A percentile compares a stretch with the other conserved stretches of the same genome.
Conservation (phyloP, 2,329 filamentous ascomycete species). For the Neonectria coccinea region DNA sequence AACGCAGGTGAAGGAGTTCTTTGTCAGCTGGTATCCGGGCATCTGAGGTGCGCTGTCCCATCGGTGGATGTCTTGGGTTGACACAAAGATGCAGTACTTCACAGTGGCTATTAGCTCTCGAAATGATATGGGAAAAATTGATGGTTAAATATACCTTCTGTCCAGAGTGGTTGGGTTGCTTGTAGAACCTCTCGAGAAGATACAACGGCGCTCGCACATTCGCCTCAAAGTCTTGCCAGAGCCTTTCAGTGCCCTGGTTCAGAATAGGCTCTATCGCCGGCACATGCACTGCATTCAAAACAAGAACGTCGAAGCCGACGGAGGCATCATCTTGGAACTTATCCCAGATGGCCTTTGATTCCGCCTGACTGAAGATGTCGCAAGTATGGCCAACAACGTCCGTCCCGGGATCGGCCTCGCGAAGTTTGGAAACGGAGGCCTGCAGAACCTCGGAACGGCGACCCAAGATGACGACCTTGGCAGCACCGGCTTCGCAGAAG, state of each 20-base stretch:
- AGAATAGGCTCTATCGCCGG: conserved; percentile 31
- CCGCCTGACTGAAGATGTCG: conserved; percentile 19
- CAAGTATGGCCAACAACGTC: conserved; percentile 6
- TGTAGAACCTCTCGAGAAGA: conserved; percentile 35
- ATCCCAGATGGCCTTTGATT: conserved; percentile 27
- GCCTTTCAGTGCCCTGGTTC: conserved; percentile 36
- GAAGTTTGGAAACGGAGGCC: conserved; percentile 22
- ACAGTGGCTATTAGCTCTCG: accelerated
- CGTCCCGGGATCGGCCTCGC: conserved; percentile 22
- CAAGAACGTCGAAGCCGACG: conserved; percentile 26
- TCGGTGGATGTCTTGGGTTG: conserved; percentile 44
- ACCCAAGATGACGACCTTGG: conserved; percentile 53
- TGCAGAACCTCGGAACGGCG: conserved; percentile 29
- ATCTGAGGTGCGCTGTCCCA: conserved; percentile 36
- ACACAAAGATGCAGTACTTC: conserved; percentile 32
- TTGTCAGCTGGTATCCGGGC: conserved; percentile 53
- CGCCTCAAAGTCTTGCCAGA: conserved; percentile 41
- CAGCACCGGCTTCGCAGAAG: conserved; percentile 58
- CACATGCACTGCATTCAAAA: conserved; percentile 29
- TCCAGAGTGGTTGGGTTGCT: conserved; percentile 24
- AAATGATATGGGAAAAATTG: too few species aligned
- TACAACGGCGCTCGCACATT: conserved; percentile 36
- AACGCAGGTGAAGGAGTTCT: conserved; percentile 49
- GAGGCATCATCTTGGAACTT: conserved; percentile 9
- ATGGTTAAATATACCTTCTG: conserved; percentile 26